Evolutionary conservation across 495 filamentous ascomycete species (phyloP).

Genomic region (Aspergillus bridgeri): DNA sequence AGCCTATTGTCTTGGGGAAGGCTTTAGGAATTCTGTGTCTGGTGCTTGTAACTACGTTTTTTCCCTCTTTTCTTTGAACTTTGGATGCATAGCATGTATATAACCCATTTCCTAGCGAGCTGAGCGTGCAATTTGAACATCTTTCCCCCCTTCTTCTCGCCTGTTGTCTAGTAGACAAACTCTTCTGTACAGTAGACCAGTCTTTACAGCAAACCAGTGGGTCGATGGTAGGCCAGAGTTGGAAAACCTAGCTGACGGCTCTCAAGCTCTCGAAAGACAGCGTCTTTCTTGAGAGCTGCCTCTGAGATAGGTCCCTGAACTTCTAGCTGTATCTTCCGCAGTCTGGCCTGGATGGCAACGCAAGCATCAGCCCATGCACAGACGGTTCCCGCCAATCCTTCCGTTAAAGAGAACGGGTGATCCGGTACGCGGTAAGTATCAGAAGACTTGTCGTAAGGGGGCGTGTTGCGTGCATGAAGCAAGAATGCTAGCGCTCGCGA

Average conservation of each 20-base stretch:
- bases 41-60: neutral
- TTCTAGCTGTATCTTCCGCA: slow-evolving; percentile 32
- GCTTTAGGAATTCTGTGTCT: neutral
- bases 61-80: neutral
- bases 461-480: slow-evolving; percentile 38
- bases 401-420: slow-evolving; percentile 39
- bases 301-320: slow-evolving; percentile 16
- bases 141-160: neutral
- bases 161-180: neutral
- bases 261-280: slow-evolving; percentile 9
- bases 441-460: slow-evolving; percentile 31
- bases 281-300: slow-evolving; percentile 9
- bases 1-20: neutral
- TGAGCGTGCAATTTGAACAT: neutral
- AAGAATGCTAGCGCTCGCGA: slow-evolving; percentile 41
- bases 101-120: neutral
- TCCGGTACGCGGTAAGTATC: slow-evolving; percentile 44
- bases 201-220: slow-evolving; percentile 15
- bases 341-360: slow-evolving; percentile 30
- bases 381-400: slow-evolving; percentile 44
- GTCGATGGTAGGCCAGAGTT: slow-evolving; percentile 19
- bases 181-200: neutral
- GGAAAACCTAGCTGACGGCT: slow-evolving; percentile 23
- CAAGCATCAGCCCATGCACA: slow-evolving; percentile 49
- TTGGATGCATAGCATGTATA: neutral